Percentiles rank a stretch among this genome's conserved stretches.
Conservation (phyloP, 106 monocot species). For the Xerophyta viscosa region DNA sequence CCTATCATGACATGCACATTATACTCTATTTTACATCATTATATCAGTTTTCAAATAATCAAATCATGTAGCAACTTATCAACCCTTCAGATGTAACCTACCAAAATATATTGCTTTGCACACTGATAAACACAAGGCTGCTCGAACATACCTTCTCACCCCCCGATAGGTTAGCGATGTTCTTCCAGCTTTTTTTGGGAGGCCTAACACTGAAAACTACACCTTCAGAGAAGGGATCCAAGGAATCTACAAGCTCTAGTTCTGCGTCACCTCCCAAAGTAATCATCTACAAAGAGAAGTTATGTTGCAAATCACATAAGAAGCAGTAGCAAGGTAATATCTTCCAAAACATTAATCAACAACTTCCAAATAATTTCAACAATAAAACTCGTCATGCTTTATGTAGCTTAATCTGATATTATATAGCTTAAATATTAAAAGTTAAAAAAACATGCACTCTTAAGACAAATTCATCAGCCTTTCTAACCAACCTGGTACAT, state of each 20-base stretch:
- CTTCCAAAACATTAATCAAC: background rate
- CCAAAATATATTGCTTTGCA: too few relatives aligned
- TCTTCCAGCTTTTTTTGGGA: conserved; percentile 99
- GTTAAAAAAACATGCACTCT: background rate
- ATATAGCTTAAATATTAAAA: too few relatives aligned
- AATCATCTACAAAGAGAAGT: conserved; percentile 64
- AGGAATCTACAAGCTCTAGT: conserved; percentile 93
- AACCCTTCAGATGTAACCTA: too few relatives aligned
- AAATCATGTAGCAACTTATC: too few relatives aligned
- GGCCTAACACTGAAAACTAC: conserved; percentile 98
- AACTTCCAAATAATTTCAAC: too few relatives aligned
- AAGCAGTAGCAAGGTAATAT: too few relatives aligned
- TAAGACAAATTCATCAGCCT: background rate
- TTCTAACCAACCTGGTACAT: conserved; percentile 79
- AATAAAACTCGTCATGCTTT: too few relatives aligned
- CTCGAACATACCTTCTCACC: conserved; percentile 70
- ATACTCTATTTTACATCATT: too few relatives aligned
- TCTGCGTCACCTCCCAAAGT: conserved; percentile 98
- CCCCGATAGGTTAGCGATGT: conserved; percentile 95
- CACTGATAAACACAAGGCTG: background rate
- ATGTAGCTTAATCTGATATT: too few relatives aligned
- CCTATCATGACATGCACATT: too few relatives aligned
- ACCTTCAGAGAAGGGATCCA: conserved; percentile 98
- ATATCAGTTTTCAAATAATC: too few relatives aligned
- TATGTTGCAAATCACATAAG: too few relatives aligned